A percentile compares a stretch with the other conserved stretches of the same genome.
These are phyloP conservation scores for Ophiosphaerella herpotricha DNA, from an alignment of 2,329 filamentous ascomycete genomes.

Conservation along the genomic window DNA sequence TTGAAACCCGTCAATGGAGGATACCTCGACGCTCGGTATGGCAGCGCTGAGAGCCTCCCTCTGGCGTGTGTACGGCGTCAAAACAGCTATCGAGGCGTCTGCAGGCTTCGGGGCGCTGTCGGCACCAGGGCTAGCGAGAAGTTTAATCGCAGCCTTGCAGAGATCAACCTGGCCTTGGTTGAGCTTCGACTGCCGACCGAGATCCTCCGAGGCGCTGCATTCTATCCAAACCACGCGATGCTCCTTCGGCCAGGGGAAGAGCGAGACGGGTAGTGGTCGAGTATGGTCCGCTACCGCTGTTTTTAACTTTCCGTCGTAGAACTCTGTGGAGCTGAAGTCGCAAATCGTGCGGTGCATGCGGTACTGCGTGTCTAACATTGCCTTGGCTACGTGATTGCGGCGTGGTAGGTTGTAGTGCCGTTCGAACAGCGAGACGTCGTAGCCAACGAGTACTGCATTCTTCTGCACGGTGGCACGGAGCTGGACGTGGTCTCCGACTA, in stretches of 20 bases:
- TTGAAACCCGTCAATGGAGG: slow-evolving; percentile 52
- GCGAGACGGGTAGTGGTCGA: slow-evolving; percentile 27
- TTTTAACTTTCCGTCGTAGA: slow-evolving; percentile 46
- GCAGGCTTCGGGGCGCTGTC: background rate
- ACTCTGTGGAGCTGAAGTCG: slow-evolving; percentile 48
- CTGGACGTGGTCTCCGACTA: slow-evolving; percentile 56
- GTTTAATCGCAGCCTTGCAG: slow-evolving; percentile 41
- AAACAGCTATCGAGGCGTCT: slow-evolving; percentile 40
- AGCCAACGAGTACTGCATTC: slow-evolving; percentile 41
- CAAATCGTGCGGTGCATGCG: slow-evolving; percentile 51
- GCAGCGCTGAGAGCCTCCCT: slow-evolving; percentile 35
- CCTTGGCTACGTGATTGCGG: slow-evolving; percentile 26
- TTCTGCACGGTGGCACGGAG: slow-evolving; percentile 51
- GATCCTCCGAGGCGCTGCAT: slow-evolving; percentile 42
- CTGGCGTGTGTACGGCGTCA: slow-evolving; percentile 51
- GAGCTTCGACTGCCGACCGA: slow-evolving; percentile 47
- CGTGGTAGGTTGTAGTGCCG: slow-evolving; percentile 40
- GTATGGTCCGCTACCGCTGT: slow-evolving; percentile 35
- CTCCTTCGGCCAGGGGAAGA: slow-evolving; percentile 23
- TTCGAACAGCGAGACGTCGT: slow-evolving; percentile 53
- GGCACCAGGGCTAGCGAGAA: slow-evolving; percentile 22
- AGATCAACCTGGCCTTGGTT: slow-evolving; percentile 48
- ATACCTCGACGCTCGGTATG: slow-evolving; percentile 35
- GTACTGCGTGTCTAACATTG: slow-evolving; percentile 54
- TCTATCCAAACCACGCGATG: slow-evolving; percentile 46